Evolutionary conservation across 768 basidiomycete genomes (phyloP).

Genomic region (Suillus tomentosus): DNA sequence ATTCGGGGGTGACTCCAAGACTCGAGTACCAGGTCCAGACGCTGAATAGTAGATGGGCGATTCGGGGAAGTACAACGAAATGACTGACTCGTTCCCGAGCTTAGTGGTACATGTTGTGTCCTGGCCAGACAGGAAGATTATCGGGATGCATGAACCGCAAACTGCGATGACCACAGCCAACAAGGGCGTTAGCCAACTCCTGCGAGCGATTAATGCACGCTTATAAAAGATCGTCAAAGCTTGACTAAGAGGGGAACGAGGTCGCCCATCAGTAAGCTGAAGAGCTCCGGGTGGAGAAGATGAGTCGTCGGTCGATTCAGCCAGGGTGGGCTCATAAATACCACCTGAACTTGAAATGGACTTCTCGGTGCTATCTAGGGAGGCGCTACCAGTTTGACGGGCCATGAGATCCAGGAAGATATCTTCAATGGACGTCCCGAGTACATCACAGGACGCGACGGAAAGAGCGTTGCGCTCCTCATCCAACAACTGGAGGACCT

Average conservation of each 20-base stretch:
- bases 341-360: constrained; percentile 18
- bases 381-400: constrained; percentile 25
- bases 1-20: constrained; percentile 57
- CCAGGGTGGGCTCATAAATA: background rate
- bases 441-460: constrained; percentile 61
- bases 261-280: constrained; percentile 51
- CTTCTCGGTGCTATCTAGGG: constrained; percentile 30
- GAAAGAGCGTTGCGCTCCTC: constrained; percentile 37
- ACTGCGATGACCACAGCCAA: constrained; percentile 56
- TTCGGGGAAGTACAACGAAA: constrained; percentile 58
- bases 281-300: constrained; percentile 26
- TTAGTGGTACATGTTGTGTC: constrained; percentile 50
- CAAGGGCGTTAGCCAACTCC: constrained; percentile 68
- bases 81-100: constrained; percentile 37
- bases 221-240: constrained; percentile 76
- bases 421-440: constrained; percentile 78
- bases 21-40: constrained; percentile 33
- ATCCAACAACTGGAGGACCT: constrained; percentile 58
- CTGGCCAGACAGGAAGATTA: constrained; percentile 60
- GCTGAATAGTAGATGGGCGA: constrained; percentile 42
- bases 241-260: constrained; percentile 60
- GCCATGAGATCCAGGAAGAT: constrained; percentile 78
- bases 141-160: constrained; percentile 65
- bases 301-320: constrained; percentile 10
- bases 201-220: constrained; percentile 59